phyloP scores from a whole-genome alignment of 306 rosid genomes.

The Luffa aegyptiaca region DNA sequence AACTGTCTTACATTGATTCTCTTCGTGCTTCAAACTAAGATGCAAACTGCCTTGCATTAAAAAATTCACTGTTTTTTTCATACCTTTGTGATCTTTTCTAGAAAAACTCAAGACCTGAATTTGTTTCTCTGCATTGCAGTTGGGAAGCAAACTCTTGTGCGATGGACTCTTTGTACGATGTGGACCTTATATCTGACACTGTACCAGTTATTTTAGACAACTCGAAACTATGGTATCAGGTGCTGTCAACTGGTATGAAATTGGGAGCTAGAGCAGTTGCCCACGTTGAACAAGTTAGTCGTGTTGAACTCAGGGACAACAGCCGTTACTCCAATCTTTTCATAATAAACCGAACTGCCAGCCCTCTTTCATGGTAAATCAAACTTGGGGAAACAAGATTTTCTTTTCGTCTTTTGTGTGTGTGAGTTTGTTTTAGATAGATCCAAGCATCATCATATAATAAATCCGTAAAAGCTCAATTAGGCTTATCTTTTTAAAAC shows the following conservation, averaged over 20 bases:
- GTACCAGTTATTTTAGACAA: constrained; percentile 80
- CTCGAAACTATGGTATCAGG: constrained; percentile 76
- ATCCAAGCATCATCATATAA: background rate
- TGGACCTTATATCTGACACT: constrained; percentile 54
- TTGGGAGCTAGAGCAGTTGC: constrained; percentile 67
- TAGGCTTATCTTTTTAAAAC: background rate
- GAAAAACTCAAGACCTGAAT: background rate
- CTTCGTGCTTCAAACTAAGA: background rate
- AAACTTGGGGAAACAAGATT: background rate
- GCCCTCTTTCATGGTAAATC: constrained; percentile 76
- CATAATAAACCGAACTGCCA: constrained; percentile 87
- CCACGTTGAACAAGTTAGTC: constrained; percentile 50
- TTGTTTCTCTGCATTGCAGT: constrained; percentile 33
- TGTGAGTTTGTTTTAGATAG: background rate
- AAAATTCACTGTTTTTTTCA: background rate
- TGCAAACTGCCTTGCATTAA: background rate
- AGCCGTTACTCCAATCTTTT: constrained; percentile 50
- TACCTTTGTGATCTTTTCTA: background rate
- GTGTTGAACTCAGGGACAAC: constrained; percentile 49
- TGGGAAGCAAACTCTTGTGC: constrained; percentile 76
- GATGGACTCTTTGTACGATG: constrained; percentile 81
- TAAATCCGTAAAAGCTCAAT: background rate
- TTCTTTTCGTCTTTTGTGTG: background rate
- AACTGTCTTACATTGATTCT: background rate
- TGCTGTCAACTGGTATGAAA: constrained; percentile 63